Evolutionary conservation across 805 yeast genomes (phyloP).

Genomic region (Diddensiella transvaalensis): DNA sequence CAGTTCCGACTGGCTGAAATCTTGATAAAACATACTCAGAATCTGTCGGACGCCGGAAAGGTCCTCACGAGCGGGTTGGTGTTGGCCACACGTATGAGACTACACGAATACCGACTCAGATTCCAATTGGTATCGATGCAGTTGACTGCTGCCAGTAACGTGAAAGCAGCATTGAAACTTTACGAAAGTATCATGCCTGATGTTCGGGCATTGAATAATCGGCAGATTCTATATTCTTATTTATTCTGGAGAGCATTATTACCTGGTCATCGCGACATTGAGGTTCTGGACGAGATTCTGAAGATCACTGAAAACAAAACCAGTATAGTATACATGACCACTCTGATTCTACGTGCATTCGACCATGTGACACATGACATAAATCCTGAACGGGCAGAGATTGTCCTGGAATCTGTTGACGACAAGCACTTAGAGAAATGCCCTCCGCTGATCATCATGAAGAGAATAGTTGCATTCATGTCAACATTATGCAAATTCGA

Average conservation of each 20-base stretch:
- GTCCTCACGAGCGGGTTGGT: slow-evolving; percentile 12
- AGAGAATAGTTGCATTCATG: not conserved
- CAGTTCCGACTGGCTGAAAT: slow-evolving; percentile 8
- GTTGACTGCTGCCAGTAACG: not conserved
- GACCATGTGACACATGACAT: not conserved
- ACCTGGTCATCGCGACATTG: not conserved
- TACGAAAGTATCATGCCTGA: slow-evolving; percentile 4
- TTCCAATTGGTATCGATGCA: slow-evolving; percentile 9
- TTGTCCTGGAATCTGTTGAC: not conserved
- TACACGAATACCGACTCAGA: not conserved
- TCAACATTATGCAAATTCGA: not conserved
- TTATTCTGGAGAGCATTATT: not conserved
- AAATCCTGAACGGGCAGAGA: not conserved
- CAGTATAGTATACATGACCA: not conserved
- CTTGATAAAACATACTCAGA: slow-evolving; percentile 5
- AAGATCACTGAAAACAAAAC: not conserved
- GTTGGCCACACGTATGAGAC: slow-evolving; percentile 3
- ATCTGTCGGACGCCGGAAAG: slow-evolving; percentile 7
- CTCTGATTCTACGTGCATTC: not conserved
- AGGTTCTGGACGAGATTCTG: not conserved
- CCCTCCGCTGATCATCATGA: not conserved
- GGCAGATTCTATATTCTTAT: not conserved
- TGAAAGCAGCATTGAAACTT: slow-evolving; percentile 5
- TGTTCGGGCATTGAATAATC: slow-evolving; percentile 2
- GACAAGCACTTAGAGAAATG: not conserved